Conservation (phyloP, 345 rosid genomes). For the Dimocarpus longan region DNA sequence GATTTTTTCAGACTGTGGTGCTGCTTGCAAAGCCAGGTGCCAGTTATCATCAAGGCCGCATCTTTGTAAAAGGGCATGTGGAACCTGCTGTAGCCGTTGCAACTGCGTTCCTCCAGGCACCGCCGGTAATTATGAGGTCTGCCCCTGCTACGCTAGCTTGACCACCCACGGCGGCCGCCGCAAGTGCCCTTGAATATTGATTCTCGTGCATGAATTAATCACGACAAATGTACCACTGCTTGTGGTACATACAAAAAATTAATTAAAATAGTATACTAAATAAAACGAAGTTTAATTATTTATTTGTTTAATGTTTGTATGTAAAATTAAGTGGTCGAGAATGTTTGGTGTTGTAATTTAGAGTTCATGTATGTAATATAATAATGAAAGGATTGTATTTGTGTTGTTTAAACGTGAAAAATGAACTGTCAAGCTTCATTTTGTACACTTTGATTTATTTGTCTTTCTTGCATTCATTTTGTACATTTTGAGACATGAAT, state of each 20-base stretch:
- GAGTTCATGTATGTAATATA: neutral
- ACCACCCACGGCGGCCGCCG: constrained; percentile 77
- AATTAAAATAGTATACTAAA: too few species aligned
- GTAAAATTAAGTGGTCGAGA: neutral
- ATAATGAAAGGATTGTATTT: neutral
- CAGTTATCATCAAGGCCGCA: constrained; percentile 57
- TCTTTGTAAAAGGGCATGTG: constrained; percentile 74
- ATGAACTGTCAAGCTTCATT: neutral
- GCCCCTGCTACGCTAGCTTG: constrained; percentile 66
- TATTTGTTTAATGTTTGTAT: too few species aligned
- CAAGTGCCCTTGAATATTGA: constrained; percentile 63
- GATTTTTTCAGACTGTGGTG: constrained; percentile 49
- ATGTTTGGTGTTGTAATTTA: neutral
- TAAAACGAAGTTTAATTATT: neutral
- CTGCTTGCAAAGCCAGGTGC: constrained; percentile 68
- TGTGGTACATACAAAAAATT: neutral
- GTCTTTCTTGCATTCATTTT: neutral
- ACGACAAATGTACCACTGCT: constrained; percentile 3
- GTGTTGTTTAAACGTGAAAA: neutral
- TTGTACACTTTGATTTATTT: neutral
- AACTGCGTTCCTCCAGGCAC: constrained; percentile 86
- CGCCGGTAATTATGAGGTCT: constrained; percentile 57
- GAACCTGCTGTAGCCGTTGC: constrained; percentile 75
- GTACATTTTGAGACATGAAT: neutral
- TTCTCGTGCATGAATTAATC: neutral